Base-by-base conservation (phyloP, 2,329 filamentous ascomycete genomes). In the Lecanicillium sp. region DNA sequence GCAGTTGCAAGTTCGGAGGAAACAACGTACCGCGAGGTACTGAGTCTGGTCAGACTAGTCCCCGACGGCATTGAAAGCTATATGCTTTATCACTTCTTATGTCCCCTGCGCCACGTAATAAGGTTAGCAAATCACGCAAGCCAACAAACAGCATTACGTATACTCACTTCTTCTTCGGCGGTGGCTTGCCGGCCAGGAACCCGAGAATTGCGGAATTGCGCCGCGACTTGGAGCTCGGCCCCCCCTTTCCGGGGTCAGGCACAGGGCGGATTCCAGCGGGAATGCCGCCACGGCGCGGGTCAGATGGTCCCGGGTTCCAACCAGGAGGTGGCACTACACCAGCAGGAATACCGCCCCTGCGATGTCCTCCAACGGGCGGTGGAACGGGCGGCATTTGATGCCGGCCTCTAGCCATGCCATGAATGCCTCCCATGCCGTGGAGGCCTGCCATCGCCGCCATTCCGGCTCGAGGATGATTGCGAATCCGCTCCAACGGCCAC, bases 401-500 rank as follows among this genome's bases (percentile, higher is more conserved):
- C 19, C 31, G 32, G 19, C 22, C 37, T 39, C 41, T 40, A 20
- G 32, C 40, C 33, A 48, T 44, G 17, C 36, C 40, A 14, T 34
- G 36, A 32, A 44, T 43, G 8, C 11, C 32, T 35, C 2, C 31
- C 43, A 13, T 42, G 40, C 17, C n/a, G 20, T 27, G n/a, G n/a
- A n/a, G n/a, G n/a, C n/a, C n/a, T n/a, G n/a, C 20, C 40, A 38
- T 14, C 22, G 4, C 27, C 25, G 4, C 12, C 28, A 29, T 29
- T 9, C 29, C n/a, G 3, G 18, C 12, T 6, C 22, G 29, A 19
- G 34, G 8, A 35, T 22, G 27, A 27, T 22, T 25, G 5, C 35
- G 39, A 15, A 41, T 33, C 29, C 39, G 39, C 9, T 74, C 69
- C 59, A 72, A 66, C 2, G 73, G 73, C 73, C 73, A 77, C 71